Evolutionary conservation across 306 rosid genomes (phyloP), one percentile per base, ranked within the genome.

Genomic region (Lathyrus oleraceus): DNA sequence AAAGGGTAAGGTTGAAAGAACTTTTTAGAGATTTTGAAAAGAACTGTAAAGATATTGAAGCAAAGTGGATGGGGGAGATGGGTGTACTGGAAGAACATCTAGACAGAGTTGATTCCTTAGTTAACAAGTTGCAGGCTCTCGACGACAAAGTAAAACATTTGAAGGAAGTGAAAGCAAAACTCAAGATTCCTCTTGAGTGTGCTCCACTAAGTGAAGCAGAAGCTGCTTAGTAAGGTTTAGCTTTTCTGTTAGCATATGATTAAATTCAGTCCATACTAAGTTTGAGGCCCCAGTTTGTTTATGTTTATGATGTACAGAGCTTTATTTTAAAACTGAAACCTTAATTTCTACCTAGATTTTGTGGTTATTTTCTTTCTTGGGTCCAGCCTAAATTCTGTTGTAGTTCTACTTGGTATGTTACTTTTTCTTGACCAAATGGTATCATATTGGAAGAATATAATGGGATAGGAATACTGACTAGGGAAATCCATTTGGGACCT

Each of bases 1-100:
- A 91, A 28, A 86, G 84, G 84, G 6, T 72, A 44, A 80, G 23
- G 23, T 72, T 67, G 44, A 67, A 67, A 43, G 74, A 62, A 15
- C 45, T 59, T 75, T 60, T 28, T 38, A 32, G 30, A 49, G 67
- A 60, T 58, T 59, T 59, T 80, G 86, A 94, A 67, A 85, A 59
- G 75, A 81, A 72, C 74, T 30, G 75, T 19, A 77, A 44, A 71
- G 89, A 85, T 47, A 67, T 90, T 70, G 97, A 88, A 77, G 79
- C 3, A 6, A 14, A 21, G 53, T 64, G 69, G 69, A 21, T 64
- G 39, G 69, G 69, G 5, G 38, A 83, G 85, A 25, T 66, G 51
- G 39, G 39, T 58, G 64, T 75, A 66, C 78, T 88, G 62, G 76
- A 88, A 59, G 79, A 14, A 38, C 77, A 83, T 60, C 66, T 17